Evolutionary conservation across 441 rosid genomes (phyloP).

Genomic region (Dalechampia spathulata): DNA sequence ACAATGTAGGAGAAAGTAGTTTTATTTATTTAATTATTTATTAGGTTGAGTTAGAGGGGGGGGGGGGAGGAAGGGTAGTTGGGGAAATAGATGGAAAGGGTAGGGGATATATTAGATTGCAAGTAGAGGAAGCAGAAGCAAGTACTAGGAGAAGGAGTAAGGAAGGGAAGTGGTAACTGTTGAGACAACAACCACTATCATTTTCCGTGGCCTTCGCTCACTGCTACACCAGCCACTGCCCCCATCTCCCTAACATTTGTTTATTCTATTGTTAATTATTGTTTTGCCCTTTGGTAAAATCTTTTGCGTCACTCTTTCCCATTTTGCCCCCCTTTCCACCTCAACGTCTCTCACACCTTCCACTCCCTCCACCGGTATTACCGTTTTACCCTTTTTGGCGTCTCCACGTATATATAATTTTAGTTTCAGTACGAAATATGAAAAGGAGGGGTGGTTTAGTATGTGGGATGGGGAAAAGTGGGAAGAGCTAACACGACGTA

Average conservation of each 20-base stretch:
- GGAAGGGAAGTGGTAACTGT: conserved; percentile 25
- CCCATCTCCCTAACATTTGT: neutral
- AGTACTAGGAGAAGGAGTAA: neutral
- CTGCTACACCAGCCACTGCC: conserved; percentile 9
- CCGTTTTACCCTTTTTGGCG: conserved; percentile 17
- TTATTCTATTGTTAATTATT: too few relatives aligned
- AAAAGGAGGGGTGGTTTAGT: too few relatives aligned
- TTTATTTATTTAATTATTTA: neutral
- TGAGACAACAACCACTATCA: conserved; percentile 45
- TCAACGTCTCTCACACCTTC: conserved; percentile 10
- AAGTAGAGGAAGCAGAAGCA: too few relatives aligned
- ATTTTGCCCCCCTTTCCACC: conserved; percentile 35
- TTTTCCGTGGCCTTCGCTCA: conserved; percentile 65
- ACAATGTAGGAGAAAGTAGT: neutral
- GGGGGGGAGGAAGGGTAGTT: conserved; percentile 37
- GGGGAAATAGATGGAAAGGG: conserved; percentile 28
- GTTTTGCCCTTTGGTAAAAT: conserved; percentile 10
- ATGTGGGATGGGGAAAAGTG: neutral
- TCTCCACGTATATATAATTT: too few relatives aligned
- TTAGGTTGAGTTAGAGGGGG: conserved; percentile 1
- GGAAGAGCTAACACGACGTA: conserved; percentile 8
- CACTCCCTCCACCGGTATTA: conserved; percentile 3
- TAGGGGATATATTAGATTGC: neutral
- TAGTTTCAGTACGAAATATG: too few relatives aligned
- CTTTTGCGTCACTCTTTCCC: conserved; percentile 54